phyloP scores from a whole-genome alignment of 495 filamentous ascomycete genomes.

The Sordaria brevicollis region DNA sequence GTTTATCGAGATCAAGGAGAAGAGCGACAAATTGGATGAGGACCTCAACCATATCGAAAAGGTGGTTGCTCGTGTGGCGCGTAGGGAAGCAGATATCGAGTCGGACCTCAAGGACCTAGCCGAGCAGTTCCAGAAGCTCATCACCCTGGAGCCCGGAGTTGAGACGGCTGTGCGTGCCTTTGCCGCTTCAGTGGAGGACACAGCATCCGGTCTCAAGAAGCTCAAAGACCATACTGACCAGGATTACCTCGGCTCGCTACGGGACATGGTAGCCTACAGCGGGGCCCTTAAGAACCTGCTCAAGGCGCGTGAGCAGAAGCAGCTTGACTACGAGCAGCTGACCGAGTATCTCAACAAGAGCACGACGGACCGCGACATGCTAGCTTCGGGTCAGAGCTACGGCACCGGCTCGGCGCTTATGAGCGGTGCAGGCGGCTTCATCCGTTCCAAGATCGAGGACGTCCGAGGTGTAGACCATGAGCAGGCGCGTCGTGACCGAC shows the following conservation, averaged over 20 bases:
- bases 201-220: conserved; percentile 56
- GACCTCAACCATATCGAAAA: conserved; percentile 90
- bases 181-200: conserved; percentile 76
- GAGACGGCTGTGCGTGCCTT: conserved; percentile 73
- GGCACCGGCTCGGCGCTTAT: conserved; percentile 41
- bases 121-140: conserved; percentile 86
- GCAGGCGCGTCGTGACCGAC: conserved; percentile 71
- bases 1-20: conserved; percentile 89
- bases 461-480: conserved; percentile 96
- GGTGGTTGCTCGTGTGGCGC: conserved; percentile 77
- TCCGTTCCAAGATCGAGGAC: conserved; percentile 91
- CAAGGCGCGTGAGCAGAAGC: conserved; percentile 92
- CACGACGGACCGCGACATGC: conserved; percentile 74
- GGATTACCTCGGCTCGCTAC: conserved; percentile 80
- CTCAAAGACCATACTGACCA: conserved; percentile 92
- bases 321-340: conserved; percentile 91
- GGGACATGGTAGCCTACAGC: conserved; percentile 92
- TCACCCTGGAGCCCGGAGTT: conserved; percentile 80
- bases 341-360: conserved; percentile 92
- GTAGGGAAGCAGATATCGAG: conserved; percentile 82
- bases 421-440: conserved; percentile 70
- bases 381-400: conserved; percentile 55
- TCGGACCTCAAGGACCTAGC: conserved; percentile 81
- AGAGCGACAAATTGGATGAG: conserved; percentile 89
- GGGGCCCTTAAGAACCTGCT: conserved; percentile 72